Evolutionary conservation across 306 rosid genomes (phyloP).

Genomic region (Fragaria vesca): DNA sequence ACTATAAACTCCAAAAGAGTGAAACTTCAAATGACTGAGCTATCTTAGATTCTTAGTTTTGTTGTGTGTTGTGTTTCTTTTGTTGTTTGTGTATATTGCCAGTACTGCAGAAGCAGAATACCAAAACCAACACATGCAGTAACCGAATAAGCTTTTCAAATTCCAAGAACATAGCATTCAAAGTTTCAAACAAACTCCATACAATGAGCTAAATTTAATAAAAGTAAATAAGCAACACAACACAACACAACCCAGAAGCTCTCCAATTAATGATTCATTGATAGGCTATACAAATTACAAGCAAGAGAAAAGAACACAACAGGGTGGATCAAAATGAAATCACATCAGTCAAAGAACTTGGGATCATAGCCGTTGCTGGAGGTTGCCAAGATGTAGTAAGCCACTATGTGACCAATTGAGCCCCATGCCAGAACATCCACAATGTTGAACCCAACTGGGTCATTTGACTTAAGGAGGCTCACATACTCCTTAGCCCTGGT

Average conservation of each 20-base stretch:
- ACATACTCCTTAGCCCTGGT: conserved; percentile 86
- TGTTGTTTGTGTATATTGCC: neutral
- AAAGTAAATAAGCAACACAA: neutral
- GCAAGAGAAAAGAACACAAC: neutral
- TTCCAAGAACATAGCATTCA: neutral
- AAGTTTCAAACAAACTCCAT: neutral
- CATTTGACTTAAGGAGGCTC: conserved; percentile 90
- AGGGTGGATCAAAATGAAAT: conserved; percentile 6
- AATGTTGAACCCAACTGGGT: conserved; percentile 93
- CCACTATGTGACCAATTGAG: conserved; percentile 82
- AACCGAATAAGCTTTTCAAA: neutral
- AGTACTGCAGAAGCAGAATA: neutral
- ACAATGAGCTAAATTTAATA: neutral
- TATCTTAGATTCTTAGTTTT: neutral
- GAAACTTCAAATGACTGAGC: neutral
- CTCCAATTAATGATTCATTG: conserved; percentile 16
- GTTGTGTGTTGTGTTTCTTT: neutral
- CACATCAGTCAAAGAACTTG: conserved; percentile 56
- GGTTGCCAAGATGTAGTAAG: conserved; percentile 93
- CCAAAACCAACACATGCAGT: too few species aligned
- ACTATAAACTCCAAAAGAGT: neutral
- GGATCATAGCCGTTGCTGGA: conserved; percentile 96
- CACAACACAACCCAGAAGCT: neutral
- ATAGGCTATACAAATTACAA: conserved; percentile 29
- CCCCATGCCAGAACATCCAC: conserved; percentile 99